Evolutionary conservation across 2,329 filamentous ascomycete genomes (phyloP), one percentile per base, ranked within the genome.

Genomic region (Claviceps fusiformis): DNA sequence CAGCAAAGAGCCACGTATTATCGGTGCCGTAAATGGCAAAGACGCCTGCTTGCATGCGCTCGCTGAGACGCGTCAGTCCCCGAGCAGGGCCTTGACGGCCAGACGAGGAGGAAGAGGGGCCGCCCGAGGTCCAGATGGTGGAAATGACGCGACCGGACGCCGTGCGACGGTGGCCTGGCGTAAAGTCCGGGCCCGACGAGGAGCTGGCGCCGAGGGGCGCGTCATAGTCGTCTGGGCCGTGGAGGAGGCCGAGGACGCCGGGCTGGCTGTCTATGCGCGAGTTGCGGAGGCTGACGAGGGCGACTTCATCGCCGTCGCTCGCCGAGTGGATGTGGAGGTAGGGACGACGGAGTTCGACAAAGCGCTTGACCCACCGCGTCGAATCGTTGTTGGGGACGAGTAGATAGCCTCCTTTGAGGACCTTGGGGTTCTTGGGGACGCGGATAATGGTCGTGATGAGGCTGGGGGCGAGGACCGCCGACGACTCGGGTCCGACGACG

Each of bases 21-120:
- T 93, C 87, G 57, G 86, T 88, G 46, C 89, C 92, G 66, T 97
- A 98, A 52, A 98, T 82, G 13, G 93, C 93, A 76, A 95, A 98
- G 45, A 97, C 87, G 60, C 87, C 86, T 4, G 82, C 78, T 63
- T 81, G 79, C 68, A 78, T 73, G 69, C 81, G 69, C 64, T 81
- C 78, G 65, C 75, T 80, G 31, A 83, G 71, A 31, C 76, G 73
- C 56, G 75, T 73, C 6, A 82, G 70, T 6, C 78, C 77, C 37
- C 67, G 31, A 33, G 31, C 31, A 33, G 24, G 67, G 35, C 67
- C 55, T 24, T 54, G 35, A 33, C 37, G 29, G 10, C 52, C 19
- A 6, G 57, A 55, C 27, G 61, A 58, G 10, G 57, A 55, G 19
- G 60, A 33, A 33, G 31, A 33, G 31, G 9, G 56, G 13, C 73